A percentile compares a stretch with the other conserved stretches of the same genome.
Evolutionary conservation across 2,329 filamentous ascomycete species (phyloP).

Genomic region (Orbilia brochopaga): DNA sequence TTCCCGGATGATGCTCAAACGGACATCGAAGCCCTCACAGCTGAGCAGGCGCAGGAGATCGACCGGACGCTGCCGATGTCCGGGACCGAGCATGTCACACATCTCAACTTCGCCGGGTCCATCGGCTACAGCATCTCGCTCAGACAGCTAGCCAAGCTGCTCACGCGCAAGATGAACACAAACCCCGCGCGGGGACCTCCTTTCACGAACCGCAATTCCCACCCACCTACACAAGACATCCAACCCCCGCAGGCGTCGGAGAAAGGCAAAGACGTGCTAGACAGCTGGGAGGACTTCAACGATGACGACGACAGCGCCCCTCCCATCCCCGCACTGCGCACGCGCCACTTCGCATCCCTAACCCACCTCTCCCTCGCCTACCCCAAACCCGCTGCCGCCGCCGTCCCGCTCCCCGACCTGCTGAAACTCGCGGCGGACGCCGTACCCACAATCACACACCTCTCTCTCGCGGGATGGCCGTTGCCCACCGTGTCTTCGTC

Average conservation of each 20-base stretch:
- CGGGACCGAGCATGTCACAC: slow-evolving; percentile 49
- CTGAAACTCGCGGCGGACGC: slow-evolving; percentile 38
- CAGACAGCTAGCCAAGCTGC: slow-evolving; percentile 38
- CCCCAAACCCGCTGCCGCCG: slow-evolving; percentile 26
- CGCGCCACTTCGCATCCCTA: slow-evolving; percentile 50
- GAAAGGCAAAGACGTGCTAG: slow-evolving; percentile 13
- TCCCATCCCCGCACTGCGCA: slow-evolving; percentile 20
- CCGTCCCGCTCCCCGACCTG: slow-evolving; percentile 27
- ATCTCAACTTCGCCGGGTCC: slow-evolving; percentile 53
- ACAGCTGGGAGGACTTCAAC: slow-evolving; percentile 45
- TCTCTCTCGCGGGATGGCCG: slow-evolving; percentile 53
- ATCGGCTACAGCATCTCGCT: slow-evolving; percentile 48
- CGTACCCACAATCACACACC: slow-evolving; percentile 53
- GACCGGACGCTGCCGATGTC: slow-evolving; percentile 22
- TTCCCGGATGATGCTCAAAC: slow-evolving; percentile 36
- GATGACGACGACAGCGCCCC: slow-evolving; percentile 30
- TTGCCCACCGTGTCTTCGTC: slow-evolving; percentile 15
- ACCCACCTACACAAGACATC: not conserved
- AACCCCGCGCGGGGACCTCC: not conserved
- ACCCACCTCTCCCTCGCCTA: slow-evolving; percentile 54
- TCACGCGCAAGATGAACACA: slow-evolving; percentile 16
- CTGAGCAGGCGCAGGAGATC: slow-evolving; percentile 6
- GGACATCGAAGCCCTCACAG: slow-evolving; percentile 8
- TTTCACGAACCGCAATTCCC: not conserved
- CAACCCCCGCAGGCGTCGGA: no score